Percentiles rank a stretch among this genome's conserved stretches.
phyloP scores from a whole-genome alignment of 2,329 filamentous ascomycete genomes.

The Sporothrix variecibatus region DNA sequence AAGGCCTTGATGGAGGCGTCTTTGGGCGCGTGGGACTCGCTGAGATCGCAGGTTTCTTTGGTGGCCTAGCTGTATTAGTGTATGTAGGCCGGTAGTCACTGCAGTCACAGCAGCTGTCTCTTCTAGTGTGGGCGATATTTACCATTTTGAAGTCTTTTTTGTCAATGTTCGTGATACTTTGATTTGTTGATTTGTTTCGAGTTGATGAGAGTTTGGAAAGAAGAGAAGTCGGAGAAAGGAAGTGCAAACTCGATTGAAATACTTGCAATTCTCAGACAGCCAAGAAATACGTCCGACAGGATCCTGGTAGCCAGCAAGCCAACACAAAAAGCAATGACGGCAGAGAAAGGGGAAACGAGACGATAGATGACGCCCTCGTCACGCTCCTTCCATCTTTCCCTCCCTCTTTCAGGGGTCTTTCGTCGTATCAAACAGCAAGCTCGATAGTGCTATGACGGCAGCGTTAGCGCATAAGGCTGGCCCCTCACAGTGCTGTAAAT shows the following conservation, averaged over 20 bases:
- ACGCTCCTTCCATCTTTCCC: not conserved
- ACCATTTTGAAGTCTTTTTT: slow-evolving; percentile 1
- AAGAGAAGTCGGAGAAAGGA: not conserved
- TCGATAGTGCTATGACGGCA: slow-evolving; percentile 16
- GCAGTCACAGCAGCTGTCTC: not conserved
- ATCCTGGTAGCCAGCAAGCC: not conserved
- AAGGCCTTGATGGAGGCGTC: slow-evolving; percentile 55
- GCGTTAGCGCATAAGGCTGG: not conserved
- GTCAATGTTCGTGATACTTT: not conserved
- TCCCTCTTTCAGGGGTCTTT: not conserved
- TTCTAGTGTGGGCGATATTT: not conserved
- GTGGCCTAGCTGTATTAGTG: slow-evolving; percentile 44
- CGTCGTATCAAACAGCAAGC: slow-evolving; percentile 5
- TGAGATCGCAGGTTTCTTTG: slow-evolving; percentile 55
- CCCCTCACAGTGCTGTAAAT: not conserved
- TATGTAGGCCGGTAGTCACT: not conserved
- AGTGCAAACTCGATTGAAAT: not conserved
- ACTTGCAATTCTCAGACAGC: not conserved
- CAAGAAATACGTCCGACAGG: not conserved
- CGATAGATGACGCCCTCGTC: not conserved
- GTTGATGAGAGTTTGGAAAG: not conserved
- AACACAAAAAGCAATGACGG: not conserved
- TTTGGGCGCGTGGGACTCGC: slow-evolving; percentile 50
- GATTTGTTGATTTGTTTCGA: not conserved
- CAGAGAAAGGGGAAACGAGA: not conserved